phyloP scores from a whole-genome alignment of 352 stramenopile genomes.

The Globisporangium yorkense region DNA sequence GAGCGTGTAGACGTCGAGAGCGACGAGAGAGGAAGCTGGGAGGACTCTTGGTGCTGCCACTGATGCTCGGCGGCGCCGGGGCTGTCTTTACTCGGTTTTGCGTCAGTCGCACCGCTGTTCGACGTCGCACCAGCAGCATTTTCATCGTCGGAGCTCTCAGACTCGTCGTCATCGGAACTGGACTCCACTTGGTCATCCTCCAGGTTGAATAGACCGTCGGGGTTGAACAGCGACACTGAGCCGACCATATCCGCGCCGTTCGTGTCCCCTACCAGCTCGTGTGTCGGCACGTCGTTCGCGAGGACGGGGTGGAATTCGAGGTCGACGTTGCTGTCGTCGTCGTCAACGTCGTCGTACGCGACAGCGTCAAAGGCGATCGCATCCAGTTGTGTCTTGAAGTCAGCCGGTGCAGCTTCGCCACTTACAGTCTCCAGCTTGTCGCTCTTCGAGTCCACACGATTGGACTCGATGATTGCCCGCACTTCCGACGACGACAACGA shows the following conservation, averaged over 20 bases:
- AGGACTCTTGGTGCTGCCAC: neutral
- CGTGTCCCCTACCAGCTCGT: conserved; percentile 5
- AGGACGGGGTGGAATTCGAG: conserved; percentile 41
- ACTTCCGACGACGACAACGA: conserved; percentile 28
- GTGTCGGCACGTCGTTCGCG: conserved; percentile 10
- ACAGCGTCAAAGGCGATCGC: neutral
- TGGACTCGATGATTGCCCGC: conserved; percentile 11
- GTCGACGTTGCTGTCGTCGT: conserved; percentile 14
- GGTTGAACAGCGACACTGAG: conserved; percentile 20
- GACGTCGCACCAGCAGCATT: conserved; percentile 11
- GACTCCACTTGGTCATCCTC: conserved; percentile 13
- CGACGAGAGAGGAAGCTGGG: neutral
- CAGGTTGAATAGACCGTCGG: conserved; percentile 31
- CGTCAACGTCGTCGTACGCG: conserved; percentile 4
- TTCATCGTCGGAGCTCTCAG: conserved; percentile 2
- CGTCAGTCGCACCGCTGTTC: too few relatives aligned
- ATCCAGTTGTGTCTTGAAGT: too few relatives aligned
- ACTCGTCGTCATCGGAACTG: conserved; percentile 12
- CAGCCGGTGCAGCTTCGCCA: neutral
- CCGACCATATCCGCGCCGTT: neutral
- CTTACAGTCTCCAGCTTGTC: neutral
- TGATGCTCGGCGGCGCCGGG: neutral
- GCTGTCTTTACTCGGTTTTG: neutral
- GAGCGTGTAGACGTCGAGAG: conserved; percentile 5
- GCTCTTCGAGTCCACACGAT: neutral